Evolutionary conservation across 345 rosid species (phyloP).

Genomic region (Citrus mangshanensis): DNA sequence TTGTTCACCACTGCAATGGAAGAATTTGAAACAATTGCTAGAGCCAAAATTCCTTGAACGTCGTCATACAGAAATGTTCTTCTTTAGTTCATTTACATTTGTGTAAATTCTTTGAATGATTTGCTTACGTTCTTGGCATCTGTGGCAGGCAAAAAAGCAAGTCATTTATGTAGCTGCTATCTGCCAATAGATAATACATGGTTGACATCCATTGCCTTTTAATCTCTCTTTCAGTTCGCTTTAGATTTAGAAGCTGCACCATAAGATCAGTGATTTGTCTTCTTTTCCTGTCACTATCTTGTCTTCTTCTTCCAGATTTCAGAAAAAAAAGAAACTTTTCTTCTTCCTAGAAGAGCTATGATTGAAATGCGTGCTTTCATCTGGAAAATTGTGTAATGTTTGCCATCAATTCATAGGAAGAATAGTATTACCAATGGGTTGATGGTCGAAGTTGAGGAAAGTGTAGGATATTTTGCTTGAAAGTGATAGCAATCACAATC

Average conservation of each 20-base stretch:
- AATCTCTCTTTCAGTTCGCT: background rate
- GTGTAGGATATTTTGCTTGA: background rate
- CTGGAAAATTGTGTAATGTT: background rate
- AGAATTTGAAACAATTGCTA: constrained; percentile 16
- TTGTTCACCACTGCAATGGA: constrained; percentile 28
- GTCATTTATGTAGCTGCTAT: constrained; percentile 11
- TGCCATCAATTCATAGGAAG: background rate
- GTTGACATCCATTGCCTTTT: background rate
- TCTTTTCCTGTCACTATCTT: background rate
- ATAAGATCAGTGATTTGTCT: background rate
- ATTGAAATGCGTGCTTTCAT: background rate
- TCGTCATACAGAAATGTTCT: background rate
- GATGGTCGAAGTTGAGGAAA: too few relatives aligned
- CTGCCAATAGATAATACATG: constrained; percentile 16
- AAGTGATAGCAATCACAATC: background rate
- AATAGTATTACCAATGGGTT: too few relatives aligned
- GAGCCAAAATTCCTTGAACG: background rate
- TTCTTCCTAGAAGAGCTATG: too few relatives aligned
- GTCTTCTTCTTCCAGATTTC: background rate
- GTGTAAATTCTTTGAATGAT: constrained; percentile 23
- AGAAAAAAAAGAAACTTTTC: too few relatives aligned
- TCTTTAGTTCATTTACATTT: constrained; percentile 19
- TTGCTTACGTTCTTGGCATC: constrained; percentile 17
- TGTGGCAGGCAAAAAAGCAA: constrained; percentile 19
- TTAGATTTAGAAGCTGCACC: background rate